phyloP scores from a whole-genome alignment of 2,329 filamentous ascomycete species.

The Salinomyces thailandicus region DNA sequence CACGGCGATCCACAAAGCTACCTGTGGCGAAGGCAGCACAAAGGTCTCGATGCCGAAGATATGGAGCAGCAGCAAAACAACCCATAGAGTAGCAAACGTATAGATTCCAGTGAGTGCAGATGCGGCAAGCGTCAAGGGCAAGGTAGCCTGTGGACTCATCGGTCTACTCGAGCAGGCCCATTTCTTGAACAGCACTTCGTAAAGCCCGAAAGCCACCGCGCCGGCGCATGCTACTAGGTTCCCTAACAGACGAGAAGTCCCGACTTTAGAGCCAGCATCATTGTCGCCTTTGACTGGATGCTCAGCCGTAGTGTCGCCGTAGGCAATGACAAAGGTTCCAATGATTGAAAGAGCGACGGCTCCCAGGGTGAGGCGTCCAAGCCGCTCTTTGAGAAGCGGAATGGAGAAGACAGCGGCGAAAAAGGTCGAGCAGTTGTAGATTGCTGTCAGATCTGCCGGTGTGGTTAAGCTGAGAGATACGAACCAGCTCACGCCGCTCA shows the following conservation, averaged over 20 bases:
- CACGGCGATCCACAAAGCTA: slow-evolving; percentile 20
- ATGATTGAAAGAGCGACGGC: slow-evolving; percentile 23
- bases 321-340: slow-evolving; percentile 26
- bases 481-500: slow-evolving; percentile 24
- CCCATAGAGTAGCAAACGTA: slow-evolving; percentile 21
- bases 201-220: slow-evolving; percentile 25
- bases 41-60: slow-evolving; percentile 22
- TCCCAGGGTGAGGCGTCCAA: slow-evolving; percentile 17
- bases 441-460: slow-evolving; percentile 25
- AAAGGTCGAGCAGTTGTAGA: slow-evolving; percentile 28
- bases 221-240: slow-evolving; percentile 23
- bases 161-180: slow-evolving; percentile 23
- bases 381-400: slow-evolving; percentile 21
- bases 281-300: slow-evolving; percentile 9
- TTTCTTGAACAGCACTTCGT: slow-evolving; percentile 27
- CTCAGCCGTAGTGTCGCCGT: slow-evolving; percentile 22
- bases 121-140: slow-evolving; percentile 23
- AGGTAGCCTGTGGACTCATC: slow-evolving; percentile 15
- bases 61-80: slow-evolving; percentile 20
- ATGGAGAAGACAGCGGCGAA: slow-evolving; percentile 25
- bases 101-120: slow-evolving; percentile 24
- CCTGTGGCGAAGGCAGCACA: slow-evolving; percentile 16
- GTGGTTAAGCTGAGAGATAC: slow-evolving; percentile 22
- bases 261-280: slow-evolving; percentile 12
- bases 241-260: slow-evolving; percentile 19